A percentile compares a stretch with the other conserved stretches of the same genome.
phyloP scores from a whole-genome alignment of 164 flowering plant species.

The Magnolia officinalis region DNA sequence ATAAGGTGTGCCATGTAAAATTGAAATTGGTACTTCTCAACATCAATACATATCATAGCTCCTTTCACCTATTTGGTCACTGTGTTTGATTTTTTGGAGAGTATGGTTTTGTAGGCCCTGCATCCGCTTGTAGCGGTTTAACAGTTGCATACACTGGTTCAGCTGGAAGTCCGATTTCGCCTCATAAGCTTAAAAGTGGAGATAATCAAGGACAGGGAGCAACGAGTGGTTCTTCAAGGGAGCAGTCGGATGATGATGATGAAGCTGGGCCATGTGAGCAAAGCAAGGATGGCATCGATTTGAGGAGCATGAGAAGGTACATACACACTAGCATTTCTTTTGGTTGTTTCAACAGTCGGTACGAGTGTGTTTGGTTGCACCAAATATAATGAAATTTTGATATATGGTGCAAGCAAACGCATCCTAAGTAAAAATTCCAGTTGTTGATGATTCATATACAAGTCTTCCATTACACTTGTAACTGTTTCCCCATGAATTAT shows the following conservation, averaged over 20 bases:
- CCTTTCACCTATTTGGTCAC: background rate
- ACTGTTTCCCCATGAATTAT: background rate
- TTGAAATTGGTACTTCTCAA: too few species aligned
- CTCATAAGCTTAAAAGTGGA: constrained; percentile 29
- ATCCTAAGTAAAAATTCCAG: too few species aligned
- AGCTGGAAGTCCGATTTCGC: constrained; percentile 57
- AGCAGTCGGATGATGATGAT: constrained; percentile 63
- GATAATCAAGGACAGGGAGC: constrained; percentile 34
- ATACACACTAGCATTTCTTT: background rate
- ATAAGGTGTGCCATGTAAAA: too few species aligned
- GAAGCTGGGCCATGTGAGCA: constrained; percentile 68
- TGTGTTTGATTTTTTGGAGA: constrained; percentile 2
- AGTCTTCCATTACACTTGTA: background rate
- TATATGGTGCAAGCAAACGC: too few species aligned
- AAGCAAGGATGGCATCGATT: constrained; percentile 37
- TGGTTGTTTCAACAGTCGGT: too few species aligned
- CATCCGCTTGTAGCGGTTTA: constrained; percentile 17
- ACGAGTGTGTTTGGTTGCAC: too few species aligned
- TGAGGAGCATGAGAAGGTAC: constrained; percentile 63
- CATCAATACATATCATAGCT: background rate
- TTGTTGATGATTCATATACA: too few species aligned
- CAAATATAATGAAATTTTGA: too few species aligned
- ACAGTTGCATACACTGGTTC: constrained; percentile 21
- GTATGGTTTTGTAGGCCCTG: constrained; percentile 15
- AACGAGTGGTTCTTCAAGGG: constrained; percentile 57